Evolutionary conservation across 192 early-diverging fungal genomes (phyloP), one percentile per base, ranked within the genome.

Genomic region (Coemansia sp.): DNA sequence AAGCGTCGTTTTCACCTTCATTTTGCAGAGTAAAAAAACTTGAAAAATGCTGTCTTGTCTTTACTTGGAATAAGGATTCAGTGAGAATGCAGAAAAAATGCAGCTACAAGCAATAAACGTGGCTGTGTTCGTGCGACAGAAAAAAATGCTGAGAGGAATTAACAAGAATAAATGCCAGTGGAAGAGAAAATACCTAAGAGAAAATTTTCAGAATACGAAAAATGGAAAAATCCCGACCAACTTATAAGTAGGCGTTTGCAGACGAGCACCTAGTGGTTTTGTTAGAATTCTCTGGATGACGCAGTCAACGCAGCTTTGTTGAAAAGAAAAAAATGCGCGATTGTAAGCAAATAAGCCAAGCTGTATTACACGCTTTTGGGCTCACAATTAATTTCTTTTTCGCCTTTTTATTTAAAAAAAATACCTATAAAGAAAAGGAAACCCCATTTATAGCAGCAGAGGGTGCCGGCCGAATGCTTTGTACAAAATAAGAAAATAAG

Each of bases 261-360:
- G 13, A 42, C 8, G 14, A 42, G 39, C 3, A 32, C 3, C 30
- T 8, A 6, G 30, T 6, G 8, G 3, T 32, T 32, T 32, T 32
- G 3, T 8, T 6, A 32, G 4, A 3, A 32, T 32, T 8, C 30
- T 32, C 8, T 32, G 3, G 13, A 42, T 10, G 39, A 4, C 9
- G 5, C 39, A 16, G 39, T 42, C 39, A 42, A 16, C 6, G 39
- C 39, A 18, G 13, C 3, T 16, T 16, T 42, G 3, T 16, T 6
- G 2, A 55, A 16, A 55, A n/a, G 28, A 29, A 55, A 55, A 30
- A 25, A 53, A 27, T 53, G 51, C n/a, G n/a, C n/a, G n/a, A n/a
- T n/a, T n/a, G n/a, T n/a, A n/a, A n/a, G n/a, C n/a, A n/a, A n/a
- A n/a, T n/a, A n/a, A n/a, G n/a, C n/a, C n/a, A n/a, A n/a, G 51